phyloP scores from a whole-genome alignment of 306 rosid species.

The Cicer pinnatifidum region DNA sequence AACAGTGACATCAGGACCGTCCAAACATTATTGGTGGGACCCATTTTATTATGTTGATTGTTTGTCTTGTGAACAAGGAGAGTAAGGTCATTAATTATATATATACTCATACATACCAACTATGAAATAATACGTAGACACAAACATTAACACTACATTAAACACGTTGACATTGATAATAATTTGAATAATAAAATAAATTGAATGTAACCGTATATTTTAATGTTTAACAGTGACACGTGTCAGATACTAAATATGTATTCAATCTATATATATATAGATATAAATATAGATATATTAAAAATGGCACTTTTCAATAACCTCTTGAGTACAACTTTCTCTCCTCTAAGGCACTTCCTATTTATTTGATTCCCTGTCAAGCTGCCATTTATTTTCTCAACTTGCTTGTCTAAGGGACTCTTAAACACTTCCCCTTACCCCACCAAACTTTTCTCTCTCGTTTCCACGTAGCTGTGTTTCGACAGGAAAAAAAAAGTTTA shows the following conservation, averaged over 20 bases:
- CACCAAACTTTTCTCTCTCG: constrained; percentile 48
- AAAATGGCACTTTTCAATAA: constrained; percentile 50
- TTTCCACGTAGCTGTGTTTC: constrained; percentile 47
- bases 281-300: background rate
- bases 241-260: too few relatives aligned
- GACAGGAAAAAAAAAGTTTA: constrained; percentile 1
- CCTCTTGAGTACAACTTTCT: constrained; percentile 52
- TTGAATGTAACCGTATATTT: too few relatives aligned
- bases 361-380: constrained; percentile 78
- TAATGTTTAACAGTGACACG: too few relatives aligned
- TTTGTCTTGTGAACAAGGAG: constrained; percentile 44
- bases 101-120: background rate
- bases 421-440: constrained; percentile 14
- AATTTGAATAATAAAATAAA: too few relatives aligned
- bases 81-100: constrained; percentile 34
- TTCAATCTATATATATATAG: too few relatives aligned
- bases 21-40: constrained; percentile 43
- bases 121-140: too few relatives aligned
- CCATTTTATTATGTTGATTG: constrained; percentile 46
- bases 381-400: constrained; percentile 69
- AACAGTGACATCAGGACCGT: constrained; percentile 49
- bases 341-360: constrained; percentile 49
- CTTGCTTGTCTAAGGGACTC: constrained; percentile 43
- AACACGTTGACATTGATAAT: too few relatives aligned
- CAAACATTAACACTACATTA: fast-evolving